Evolutionary conservation across 306 rosid species (phyloP), one percentile per base, ranked within the genome.

Genomic region (Erythrophleum fordii): DNA sequence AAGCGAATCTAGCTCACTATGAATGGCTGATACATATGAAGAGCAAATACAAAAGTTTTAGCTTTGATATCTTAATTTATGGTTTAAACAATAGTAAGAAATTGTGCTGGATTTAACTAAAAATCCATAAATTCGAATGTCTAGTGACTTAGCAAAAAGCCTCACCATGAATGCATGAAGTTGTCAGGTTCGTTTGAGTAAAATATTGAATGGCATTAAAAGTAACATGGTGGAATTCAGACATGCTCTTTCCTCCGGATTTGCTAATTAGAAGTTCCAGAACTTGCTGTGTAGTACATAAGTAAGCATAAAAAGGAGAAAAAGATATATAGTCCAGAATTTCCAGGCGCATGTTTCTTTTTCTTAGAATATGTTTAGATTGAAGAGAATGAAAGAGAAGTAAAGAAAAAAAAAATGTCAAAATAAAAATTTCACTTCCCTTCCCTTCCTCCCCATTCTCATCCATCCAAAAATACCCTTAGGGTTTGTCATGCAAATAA

Each of bases 11-110:
- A 60, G 37, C 46, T 48, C 62, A 59, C 55, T 44, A 69, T 59
- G 55, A 65, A 46, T 25, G 72, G 65, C 56, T 28, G 68, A 64
- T 61, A 71, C 52, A 62, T 31, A 20, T 37, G 68, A 77, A 75
- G 81, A 51, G 26, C 62, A 61, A 77, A 39, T 4, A 18, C 56
- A 52, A 71, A 62, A 60, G 72, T 10, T 49, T 72, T 12, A 55
- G 34, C 66, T 71, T 18, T 35, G 37, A 29, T 2, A 64, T 28
- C 49, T 34, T 45, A 68, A 77, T 5, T 34, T 41, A 34, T 61
- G 26, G 26, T 22, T 77, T 83, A 16, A 41, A 39, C 5, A 26
- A 72, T 18, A 18, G 70, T 29, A 39, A 11, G 68, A 56, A 53
- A 74, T 65, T 26, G 44, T 22, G 62, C 8, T 8, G 45, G 41